Evolutionary conservation across 139 green algal species (phyloP), one percentile per base, ranked within the genome.

Genomic region (Chlamydomonas schloesseri): DNA sequence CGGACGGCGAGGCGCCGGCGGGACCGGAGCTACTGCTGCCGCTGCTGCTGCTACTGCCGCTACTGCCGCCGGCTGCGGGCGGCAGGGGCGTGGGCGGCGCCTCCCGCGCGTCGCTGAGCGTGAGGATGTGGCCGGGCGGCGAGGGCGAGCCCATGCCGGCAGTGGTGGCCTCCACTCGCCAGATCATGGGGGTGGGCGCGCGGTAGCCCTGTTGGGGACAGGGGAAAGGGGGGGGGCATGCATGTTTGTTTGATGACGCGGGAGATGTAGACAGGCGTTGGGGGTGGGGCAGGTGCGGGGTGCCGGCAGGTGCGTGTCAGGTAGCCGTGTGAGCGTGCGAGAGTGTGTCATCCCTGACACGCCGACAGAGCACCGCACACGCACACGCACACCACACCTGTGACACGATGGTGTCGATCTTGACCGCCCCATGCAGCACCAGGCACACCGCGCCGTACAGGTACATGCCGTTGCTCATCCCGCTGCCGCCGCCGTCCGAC

Each of bases 331-430:
- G n/a, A n/a, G n/a, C n/a, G n/a, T n/a, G n/a, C n/a, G n/a, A n/a
- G n/a, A n/a, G n/a, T n/a, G n/a, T n/a, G n/a, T n/a, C n/a, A n/a
- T n/a, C n/a, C n/a, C n/a, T 50, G 42, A 50, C 42, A 50, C 42
- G 55, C 55, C 55, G 10, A 13, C 18, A 2, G 55, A 8, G 10
- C 55, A 13, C 55, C 18, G 10, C 55, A 50, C 42, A 8, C 42
- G 6, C 42, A 50, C 42, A 50, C 42, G 6, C 42, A 50, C 42
- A 50, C 42, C 86, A 4, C 60, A 89, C 88, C 88, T 88, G 80
- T 3, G 88, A 91, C 20, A 85, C 81, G 57, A 91, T 87, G 3
- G 77, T 72, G 79, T 91, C 88, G 42, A 91, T n/a, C 73, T 86
- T 78, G 0, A 91, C 83, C 28, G 88, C 83, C 0, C 88, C 88